A percentile compares a stretch with the other conserved stretches of the same genome.
Evolutionary conservation across 2,329 filamentous ascomycete genomes (phyloP).

Genomic region (Colletotrichum tanaceti): DNA sequence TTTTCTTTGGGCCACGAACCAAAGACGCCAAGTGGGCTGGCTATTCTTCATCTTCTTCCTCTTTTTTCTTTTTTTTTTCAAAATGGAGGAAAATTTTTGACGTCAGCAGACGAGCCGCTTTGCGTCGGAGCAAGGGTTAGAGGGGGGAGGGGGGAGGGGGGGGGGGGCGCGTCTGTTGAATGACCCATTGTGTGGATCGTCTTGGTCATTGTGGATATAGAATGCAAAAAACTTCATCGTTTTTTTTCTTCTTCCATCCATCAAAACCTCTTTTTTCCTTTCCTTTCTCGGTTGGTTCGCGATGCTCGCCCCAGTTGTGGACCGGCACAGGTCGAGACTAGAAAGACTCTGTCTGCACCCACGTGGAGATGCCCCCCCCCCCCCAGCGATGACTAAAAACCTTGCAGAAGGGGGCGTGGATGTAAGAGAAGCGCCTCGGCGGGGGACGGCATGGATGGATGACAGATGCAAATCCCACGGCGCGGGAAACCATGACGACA

Average conservation of each 20-base stretch:
- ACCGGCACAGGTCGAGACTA: constrained; percentile 10
- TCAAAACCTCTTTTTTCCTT: background rate
- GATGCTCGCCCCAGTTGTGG: constrained; percentile 19
- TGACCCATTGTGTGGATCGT: background rate
- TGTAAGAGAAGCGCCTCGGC: background rate
- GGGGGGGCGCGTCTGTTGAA: too few relatives aligned
- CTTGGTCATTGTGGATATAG: constrained; percentile 23
- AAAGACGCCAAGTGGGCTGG: constrained; percentile 21
- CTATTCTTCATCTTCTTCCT: background rate
- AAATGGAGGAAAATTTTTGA: constrained; percentile 16
- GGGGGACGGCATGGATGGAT: background rate
- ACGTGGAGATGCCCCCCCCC: constrained; percentile 10
- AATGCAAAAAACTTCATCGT: constrained; percentile 3
- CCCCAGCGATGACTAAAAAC: background rate
- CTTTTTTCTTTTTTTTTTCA: background rate
- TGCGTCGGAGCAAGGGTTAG: background rate
- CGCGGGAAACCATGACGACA: background rate
- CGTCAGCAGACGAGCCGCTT: constrained; percentile 23
- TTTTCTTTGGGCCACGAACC: background rate
- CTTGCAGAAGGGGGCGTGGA: background rate
- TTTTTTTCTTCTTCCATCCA: constrained; percentile 2
- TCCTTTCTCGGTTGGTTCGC: constrained; percentile 17
- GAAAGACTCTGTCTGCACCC: constrained; percentile 15
- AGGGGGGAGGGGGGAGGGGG: background rate
- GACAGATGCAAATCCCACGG: background rate